A percentile compares a stretch with the other conserved stretches of the same genome.
These are phyloP conservation scores for Neurospora sp. DNA, from an alignment of 2,329 filamentous ascomycete genomes.

Conservation along the genomic window DNA sequence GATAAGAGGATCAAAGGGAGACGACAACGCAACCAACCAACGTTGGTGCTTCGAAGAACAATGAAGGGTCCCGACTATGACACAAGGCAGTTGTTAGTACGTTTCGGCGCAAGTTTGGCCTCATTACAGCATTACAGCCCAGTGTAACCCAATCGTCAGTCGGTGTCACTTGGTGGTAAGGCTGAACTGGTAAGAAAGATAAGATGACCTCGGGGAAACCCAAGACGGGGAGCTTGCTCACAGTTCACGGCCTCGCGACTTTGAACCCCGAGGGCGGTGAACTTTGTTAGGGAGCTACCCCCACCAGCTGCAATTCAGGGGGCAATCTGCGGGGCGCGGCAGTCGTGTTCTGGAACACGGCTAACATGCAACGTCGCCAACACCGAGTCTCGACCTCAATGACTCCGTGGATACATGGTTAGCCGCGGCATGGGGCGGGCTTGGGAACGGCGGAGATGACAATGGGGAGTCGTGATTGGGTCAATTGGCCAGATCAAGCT, in stretches of 20 bases:
- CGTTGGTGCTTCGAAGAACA: background rate
- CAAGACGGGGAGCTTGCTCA: background rate
- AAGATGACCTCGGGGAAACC: background rate
- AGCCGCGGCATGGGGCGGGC: background rate
- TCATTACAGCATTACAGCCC: background rate
- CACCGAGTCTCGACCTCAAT: background rate
- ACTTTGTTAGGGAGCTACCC: background rate
- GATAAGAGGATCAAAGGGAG: background rate
- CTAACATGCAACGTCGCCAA: background rate
- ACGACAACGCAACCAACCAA: background rate
- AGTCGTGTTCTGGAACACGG: background rate
- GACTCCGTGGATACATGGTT: background rate
- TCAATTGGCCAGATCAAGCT: background rate
- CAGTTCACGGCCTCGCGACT: background rate
- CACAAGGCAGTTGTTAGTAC: background rate
- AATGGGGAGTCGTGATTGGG: background rate
- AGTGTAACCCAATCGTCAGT: background rate
- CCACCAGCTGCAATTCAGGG: background rate
- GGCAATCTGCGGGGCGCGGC: background rate
- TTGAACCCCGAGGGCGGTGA: background rate
- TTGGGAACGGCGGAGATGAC: background rate
- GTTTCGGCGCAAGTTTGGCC: background rate
- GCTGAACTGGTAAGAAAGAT: background rate
- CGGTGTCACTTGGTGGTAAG: background rate
- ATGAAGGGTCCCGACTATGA: background rate